Base-by-base conservation (phyloP, 202 grass and related monocot species). In the Setaria viridis region DNA sequence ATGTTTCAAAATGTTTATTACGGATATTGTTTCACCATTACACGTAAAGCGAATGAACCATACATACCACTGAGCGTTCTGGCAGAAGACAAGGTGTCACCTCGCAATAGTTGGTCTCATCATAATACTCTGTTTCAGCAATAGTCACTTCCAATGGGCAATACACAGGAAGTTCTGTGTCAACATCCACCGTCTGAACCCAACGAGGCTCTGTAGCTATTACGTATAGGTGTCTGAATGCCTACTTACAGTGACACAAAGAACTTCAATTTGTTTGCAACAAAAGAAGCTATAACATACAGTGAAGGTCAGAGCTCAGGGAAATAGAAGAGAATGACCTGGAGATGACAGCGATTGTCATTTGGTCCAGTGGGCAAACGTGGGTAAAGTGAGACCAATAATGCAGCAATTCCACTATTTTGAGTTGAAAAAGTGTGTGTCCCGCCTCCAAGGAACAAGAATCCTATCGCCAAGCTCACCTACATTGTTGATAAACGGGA, bases 261-360 rank as follows among this genome's bases (percentile, higher is more conserved):
- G 45, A 77, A 89, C 46, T 72, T 80, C 29, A 86, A 59, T 79
- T 71, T 83, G 67, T 79, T 83, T 62, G 50, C 68, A 79, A 67
- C 39, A 83, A 51, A 71, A 64, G 30, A 67, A 85, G 33, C 54
- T 68, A 79, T 30, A 19, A 62, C 48, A 74, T 67, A 37, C 9
- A 11, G 8, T 63, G 34, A 85, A 80, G 50, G 51, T 51, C 48
- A 91, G 32, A 81, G 82, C 73, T 50, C 63, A 89, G 51, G 51
- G 81, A 87, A 74, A 58, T 55, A 93, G 29, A 81, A 14, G n/a
- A 80, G 17, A 78, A 50, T 14, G 74, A 98, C 95, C 91, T 98
- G 95, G 86, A 98, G 95, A 89, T 95, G 91, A 68, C 93, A 98
- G 35, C 95, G 91, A 85, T 98, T 98, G 70, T 98, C 95, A 92